These are phyloP conservation scores for Cercospora brassicicola DNA, from an alignment of 2,329 filamentous ascomycete species.

Conservation along the genomic window DNA sequence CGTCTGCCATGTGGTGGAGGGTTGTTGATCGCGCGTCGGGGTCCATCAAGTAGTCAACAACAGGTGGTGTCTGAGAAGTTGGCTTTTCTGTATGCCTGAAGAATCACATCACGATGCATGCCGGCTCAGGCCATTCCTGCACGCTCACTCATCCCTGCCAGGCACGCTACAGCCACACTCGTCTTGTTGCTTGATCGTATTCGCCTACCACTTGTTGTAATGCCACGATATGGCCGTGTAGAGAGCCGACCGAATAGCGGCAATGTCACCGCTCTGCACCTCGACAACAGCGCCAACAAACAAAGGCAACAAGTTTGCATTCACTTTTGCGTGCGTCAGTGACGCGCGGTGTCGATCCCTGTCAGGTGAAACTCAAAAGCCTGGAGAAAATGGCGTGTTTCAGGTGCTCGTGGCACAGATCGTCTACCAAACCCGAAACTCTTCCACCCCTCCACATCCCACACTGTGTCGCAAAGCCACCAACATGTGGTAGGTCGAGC, in stretches of 20 bases:
- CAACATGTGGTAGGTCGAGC: slow-evolving; percentile 13
- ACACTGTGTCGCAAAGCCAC: neutral
- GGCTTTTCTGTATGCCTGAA: slow-evolving; percentile 2
- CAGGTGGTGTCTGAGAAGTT: neutral
- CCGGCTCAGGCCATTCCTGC: slow-evolving; percentile 10
- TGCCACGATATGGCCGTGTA: neutral
- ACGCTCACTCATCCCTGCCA: slow-evolving; percentile 6
- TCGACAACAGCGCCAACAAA: neutral
- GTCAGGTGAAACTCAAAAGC: slow-evolving; percentile 5
- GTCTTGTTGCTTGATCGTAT: neutral
- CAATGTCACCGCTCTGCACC: neutral
- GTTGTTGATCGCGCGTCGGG: neutral
- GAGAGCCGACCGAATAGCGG: neutral
- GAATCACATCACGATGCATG: slow-evolving; percentile 7
- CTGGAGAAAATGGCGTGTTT: slow-evolving; percentile 13
- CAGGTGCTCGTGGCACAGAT: neutral
- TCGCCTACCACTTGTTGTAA: neutral
- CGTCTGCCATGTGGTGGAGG: slow-evolving; percentile 9
- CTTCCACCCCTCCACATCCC: slow-evolving; percentile 1
- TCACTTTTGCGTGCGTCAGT: slow-evolving; percentile 1
- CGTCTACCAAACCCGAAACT: neutral
- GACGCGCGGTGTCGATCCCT: slow-evolving; percentile 12
- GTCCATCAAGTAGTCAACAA: neutral
- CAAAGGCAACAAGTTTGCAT: neutral
- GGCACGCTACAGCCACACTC: slow-evolving; percentile 5